These are phyloP conservation scores for Nicotiana benthamiana DNA, from an alignment of 257 asterid genomes.

Conservation along the genomic window DNA sequence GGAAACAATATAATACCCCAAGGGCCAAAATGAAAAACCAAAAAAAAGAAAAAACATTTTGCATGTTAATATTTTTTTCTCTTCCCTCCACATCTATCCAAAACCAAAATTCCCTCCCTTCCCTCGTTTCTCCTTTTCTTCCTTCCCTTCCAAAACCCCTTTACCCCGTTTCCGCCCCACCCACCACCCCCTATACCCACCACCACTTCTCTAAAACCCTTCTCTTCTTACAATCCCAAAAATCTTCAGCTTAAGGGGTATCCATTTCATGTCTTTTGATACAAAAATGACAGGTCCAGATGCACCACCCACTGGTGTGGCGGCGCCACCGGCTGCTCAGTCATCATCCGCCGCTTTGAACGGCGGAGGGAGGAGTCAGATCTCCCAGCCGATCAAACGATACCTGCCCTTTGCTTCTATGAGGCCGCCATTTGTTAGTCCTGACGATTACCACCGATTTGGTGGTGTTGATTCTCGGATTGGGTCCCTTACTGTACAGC, in stretches of 20 bases:
- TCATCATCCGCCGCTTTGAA: slow-evolving; percentile 30
- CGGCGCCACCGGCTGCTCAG: slow-evolving; percentile 38
- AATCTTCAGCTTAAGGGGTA: not conserved
- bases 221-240: not conserved
- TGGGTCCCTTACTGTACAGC: not conserved
- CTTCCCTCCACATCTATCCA: slow-evolving; percentile 92
- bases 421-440: slow-evolving; percentile 65
- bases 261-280: not conserved
- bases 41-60: not conserved
- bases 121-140: slow-evolving; percentile 47
- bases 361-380: slow-evolving; percentile 35
- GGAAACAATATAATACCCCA: not conserved
- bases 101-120: slow-evolving; percentile 97
- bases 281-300: slow-evolving; percentile 41
- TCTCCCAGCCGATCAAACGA: slow-evolving; percentile 48
- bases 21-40: slow-evolving; percentile 28
- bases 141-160: not conserved
- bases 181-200: slow-evolving; percentile 21
- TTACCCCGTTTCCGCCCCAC: not conserved
- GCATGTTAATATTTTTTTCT: slow-evolving; percentile 11
- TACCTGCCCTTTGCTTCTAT: slow-evolving; percentile 69
- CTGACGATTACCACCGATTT: slow-evolving; percentile 72
- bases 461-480: not conserved
- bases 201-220: slow-evolving; percentile 6
- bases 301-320: slow-evolving; percentile 35